phyloP scores from a whole-genome alignment of 2,329 filamentous ascomycete species.

The Diaporthe sp. region DNA sequence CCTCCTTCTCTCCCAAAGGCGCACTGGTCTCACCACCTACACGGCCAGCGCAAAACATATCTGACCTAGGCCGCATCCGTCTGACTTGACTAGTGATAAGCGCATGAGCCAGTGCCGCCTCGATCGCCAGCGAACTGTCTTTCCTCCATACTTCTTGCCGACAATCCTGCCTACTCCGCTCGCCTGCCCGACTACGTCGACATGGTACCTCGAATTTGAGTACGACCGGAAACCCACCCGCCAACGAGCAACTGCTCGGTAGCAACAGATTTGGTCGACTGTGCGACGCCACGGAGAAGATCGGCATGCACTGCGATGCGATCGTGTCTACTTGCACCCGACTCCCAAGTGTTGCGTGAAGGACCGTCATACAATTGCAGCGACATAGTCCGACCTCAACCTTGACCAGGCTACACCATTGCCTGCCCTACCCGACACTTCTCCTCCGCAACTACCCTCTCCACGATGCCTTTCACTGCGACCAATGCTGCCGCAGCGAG shows the following conservation, averaged over 20 bases:
- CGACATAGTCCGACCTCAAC: constrained; percentile 25
- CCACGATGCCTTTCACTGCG: constrained; percentile 57
- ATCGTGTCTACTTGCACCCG: constrained; percentile 38
- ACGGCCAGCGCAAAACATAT: constrained; percentile 22
- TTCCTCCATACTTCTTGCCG: constrained; percentile 9
- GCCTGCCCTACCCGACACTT: constrained; percentile 15
- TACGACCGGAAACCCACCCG: background rate
- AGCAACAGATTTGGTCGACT: background rate
- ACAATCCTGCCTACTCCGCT: background rate
- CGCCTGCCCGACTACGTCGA: constrained; percentile 10
- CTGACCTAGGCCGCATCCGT: constrained; percentile 35
- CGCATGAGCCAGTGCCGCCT: constrained; percentile 24
- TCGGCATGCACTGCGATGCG: constrained; percentile 42
- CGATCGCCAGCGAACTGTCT: constrained; percentile 8
- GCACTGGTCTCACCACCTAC: background rate
- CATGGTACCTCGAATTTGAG: constrained; percentile 3
- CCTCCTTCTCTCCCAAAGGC: background rate
- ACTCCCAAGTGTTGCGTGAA: constrained; percentile 40
- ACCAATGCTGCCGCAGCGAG: constrained; percentile 54
- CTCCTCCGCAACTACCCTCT: background rate
- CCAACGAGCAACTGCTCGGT: constrained; percentile 6
- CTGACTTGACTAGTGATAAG: constrained; percentile 35
- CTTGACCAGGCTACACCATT: constrained; percentile 24
- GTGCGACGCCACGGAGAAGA: background rate
- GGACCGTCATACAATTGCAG: constrained; percentile 33